Evolutionary conservation across 2,329 filamentous ascomycete genomes (phyloP), one percentile per base, ranked within the genome.

Genomic region (Amauroascus verrucosus): DNA sequence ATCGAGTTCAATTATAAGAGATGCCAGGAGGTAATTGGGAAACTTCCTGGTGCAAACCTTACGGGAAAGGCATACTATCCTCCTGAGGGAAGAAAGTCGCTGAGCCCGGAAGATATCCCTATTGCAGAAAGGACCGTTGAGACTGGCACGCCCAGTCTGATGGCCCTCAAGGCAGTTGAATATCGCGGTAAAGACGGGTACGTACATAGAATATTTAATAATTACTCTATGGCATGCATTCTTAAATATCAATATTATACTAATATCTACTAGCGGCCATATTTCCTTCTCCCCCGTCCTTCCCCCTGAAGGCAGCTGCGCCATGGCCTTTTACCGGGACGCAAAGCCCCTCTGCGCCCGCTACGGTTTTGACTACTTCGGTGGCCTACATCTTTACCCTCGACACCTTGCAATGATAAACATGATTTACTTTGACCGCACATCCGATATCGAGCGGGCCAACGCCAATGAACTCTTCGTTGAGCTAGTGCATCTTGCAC

Each of bases 381-480:
- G 33, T 14, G 33, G 33, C 5, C 33, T 37, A 13, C 33, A 37
- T n/a, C 33, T 37, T 14, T 37, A 37, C 14, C 33, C 33, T 5
- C 33, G 33, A 11, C 33, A 37, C 14, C 33, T 37, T 5, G 14
- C 33, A 7, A 37, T 37, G 33, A 37, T 37, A 37, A 37, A 37
- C 14, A 37, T 37, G 33, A 48, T 54, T 14, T 40, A 41, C 45
- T 54, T 54, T 20, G 52, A 54, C 45, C 46, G 52, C 20, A 35
- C 37, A 28, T 50, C 24, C 18, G 30, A 40, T 9, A 30, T 18
- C 5, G 24, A 50, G n/a, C 48, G 46, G n/a, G 37, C 28, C 9
- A 40, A 38, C 18, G 52, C 47, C 11, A 50, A 51, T 26, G 51
- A 54, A 32, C 37, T 54, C 30, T 50, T 54, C 33, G 35, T 41